phyloP scores from a whole-genome alignment of 1,139 yeast species.

The Hemisphaericaspora xylanilytica region DNA sequence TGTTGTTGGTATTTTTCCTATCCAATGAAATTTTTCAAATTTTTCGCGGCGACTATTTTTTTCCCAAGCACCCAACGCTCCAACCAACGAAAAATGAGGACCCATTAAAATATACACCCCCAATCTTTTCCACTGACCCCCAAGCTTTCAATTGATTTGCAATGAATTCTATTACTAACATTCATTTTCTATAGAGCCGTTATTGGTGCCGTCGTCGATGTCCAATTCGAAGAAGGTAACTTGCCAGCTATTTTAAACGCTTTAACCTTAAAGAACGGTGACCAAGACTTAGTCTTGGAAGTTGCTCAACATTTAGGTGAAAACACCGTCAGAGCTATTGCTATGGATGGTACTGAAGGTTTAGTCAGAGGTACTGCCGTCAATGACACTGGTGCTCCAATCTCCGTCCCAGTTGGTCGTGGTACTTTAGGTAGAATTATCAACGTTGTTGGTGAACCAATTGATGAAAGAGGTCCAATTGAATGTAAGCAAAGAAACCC shows the following conservation, averaged over 20 bases:
- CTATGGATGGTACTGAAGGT: slow-evolving; percentile 99
- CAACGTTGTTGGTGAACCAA: slow-evolving; percentile 99
- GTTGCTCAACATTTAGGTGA: slow-evolving; percentile 99
- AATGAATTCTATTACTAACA: slow-evolving; percentile 12
- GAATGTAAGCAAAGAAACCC: slow-evolving; percentile 91
- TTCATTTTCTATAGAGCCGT: slow-evolving; percentile 63
- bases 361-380: slow-evolving; percentile 96
- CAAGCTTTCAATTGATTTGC: neutral
- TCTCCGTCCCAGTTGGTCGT: slow-evolving; percentile 98
- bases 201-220: slow-evolving; percentile 99
- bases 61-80: neutral
- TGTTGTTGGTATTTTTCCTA: too few species aligned
- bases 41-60: slow-evolving; percentile 2
- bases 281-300: slow-evolving; percentile 81
- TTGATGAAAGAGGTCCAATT: slow-evolving; percentile 99
- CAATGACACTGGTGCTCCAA: slow-evolving; percentile 95
- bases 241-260: slow-evolving; percentile 98
- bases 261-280: slow-evolving; percentile 74
- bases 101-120: too few species aligned
- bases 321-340: slow-evolving; percentile 99
- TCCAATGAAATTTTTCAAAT: slow-evolving; percentile 33
- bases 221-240: slow-evolving; percentile 96
- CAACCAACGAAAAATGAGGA: too few species aligned
- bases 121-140: neutral
- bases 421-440: slow-evolving; percentile 98